These are phyloP conservation scores for Purshia tridentata DNA, from an alignment of 306 rosid genomes.

Conservation along the genomic window DNA sequence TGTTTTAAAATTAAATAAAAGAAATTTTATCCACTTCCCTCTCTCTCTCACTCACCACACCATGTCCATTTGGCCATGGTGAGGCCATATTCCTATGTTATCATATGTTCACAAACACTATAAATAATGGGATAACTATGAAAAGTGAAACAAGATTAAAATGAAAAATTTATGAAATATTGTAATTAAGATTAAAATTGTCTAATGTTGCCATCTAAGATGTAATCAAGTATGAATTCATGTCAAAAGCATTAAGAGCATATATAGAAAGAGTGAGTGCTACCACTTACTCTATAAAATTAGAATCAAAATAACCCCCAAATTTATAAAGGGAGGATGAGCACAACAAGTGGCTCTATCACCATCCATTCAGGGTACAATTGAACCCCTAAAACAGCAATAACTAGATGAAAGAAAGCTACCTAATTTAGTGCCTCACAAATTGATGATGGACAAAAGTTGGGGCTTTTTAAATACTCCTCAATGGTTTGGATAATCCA, in stretches of 20 bases:
- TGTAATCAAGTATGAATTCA: background rate
- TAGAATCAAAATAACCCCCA: background rate
- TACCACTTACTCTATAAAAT: background rate
- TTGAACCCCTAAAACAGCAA: constrained; percentile 7
- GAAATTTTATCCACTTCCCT: too few relatives aligned
- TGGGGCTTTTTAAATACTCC: constrained; percentile 1
- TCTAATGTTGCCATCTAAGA: background rate
- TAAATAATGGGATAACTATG: too few relatives aligned
- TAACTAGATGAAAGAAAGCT: constrained; percentile 15
- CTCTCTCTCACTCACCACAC: too few relatives aligned
- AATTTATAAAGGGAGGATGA: background rate
- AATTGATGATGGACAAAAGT: background rate
- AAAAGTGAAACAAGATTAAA: too few relatives aligned
- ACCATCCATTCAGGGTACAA: constrained; percentile 16
- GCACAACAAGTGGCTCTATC: constrained; percentile 3
- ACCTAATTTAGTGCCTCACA: constrained; percentile 19
- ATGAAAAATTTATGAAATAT: too few relatives aligned
- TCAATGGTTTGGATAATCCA: background rate
- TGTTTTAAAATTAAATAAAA: too few relatives aligned
- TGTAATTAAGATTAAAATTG: too few relatives aligned
- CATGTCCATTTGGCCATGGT: too few relatives aligned
- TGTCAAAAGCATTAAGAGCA: background rate
- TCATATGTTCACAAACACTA: too few relatives aligned
- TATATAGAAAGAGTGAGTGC: background rate
- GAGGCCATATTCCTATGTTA: too few relatives aligned